A percentile compares a stretch with the other conserved stretches of the same genome.
These are phyloP conservation scores for Chimonanthus salicifolius DNA, from an alignment of 164 flowering plant genomes.

Conservation along the genomic window DNA sequence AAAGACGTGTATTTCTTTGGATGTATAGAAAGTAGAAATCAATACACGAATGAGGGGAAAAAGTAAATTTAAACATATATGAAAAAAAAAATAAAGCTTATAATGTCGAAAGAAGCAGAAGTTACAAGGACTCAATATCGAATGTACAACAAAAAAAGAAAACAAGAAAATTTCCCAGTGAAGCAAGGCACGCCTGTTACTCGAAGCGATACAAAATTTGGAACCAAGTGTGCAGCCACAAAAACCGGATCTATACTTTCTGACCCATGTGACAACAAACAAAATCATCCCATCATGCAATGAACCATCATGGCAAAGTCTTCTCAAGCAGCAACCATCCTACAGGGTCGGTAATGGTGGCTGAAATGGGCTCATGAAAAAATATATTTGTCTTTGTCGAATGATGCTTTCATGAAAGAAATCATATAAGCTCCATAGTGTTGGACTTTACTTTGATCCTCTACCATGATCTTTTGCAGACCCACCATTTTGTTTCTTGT, in stretches of 20 bases:
- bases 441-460: slow-evolving; percentile 8
- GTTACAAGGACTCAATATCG: slow-evolving; percentile 18
- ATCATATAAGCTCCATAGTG: background rate
- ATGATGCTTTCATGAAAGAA: background rate
- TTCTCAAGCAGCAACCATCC: slow-evolving; percentile 6
- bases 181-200: slow-evolving; percentile 16
- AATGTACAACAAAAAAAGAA: slow-evolving; percentile 13
- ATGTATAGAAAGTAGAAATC: background rate
- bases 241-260: slow-evolving; percentile 8
- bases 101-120: slow-evolving; percentile 1
- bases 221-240: slow-evolving; percentile 15
- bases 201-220: slow-evolving; percentile 19
- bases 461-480: slow-evolving; percentile 18
- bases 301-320: background rate
- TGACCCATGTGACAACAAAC: background rate
- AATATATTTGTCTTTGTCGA: too few species aligned
- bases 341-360: background rate
- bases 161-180: background rate
- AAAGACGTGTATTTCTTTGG: background rate
- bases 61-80: background rate
- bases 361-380: too few species aligned
- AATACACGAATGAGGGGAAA: background rate
- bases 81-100: background rate
- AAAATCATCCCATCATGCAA: background rate
- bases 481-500: slow-evolving; percentile 20